phyloP scores from a whole-genome alignment of 306 rosid species.

The Vachellia pachyceras region DNA sequence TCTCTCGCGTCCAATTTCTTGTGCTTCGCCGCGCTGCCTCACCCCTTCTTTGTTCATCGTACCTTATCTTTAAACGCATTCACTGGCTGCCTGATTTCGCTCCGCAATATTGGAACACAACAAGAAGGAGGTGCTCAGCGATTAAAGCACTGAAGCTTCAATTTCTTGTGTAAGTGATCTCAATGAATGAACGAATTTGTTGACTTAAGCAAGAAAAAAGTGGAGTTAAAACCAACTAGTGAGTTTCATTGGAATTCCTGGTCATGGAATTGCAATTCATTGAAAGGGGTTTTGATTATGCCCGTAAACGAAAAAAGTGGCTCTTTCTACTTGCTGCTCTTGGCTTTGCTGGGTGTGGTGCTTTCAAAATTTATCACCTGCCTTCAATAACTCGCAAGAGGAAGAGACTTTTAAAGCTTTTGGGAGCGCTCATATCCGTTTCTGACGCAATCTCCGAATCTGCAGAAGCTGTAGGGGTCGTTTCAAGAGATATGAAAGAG shows the following conservation, averaged over 20 bases:
- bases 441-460: constrained; percentile 70
- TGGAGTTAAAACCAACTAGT: not conserved
- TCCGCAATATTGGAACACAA: no score
- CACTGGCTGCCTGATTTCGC: not conserved
- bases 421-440: constrained; percentile 57
- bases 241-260: constrained; percentile 30
- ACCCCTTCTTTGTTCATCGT: not conserved
- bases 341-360: constrained; percentile 65
- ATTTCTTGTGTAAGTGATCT: not conserved
- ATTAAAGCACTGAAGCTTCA: not conserved
- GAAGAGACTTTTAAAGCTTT: constrained; percentile 56
- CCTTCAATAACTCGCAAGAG: constrained; percentile 67
- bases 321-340: constrained; percentile 51
- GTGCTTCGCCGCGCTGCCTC: not conserved
- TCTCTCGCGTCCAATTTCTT: not conserved
- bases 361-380: constrained; percentile 56
- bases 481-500: constrained; percentile 70
- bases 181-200: not conserved
- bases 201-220: not conserved
- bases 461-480: constrained; percentile 64
- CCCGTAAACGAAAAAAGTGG: constrained; percentile 66
- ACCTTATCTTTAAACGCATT: not conserved
- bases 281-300: constrained; percentile 48
- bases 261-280: constrained; percentile 60
- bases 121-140: not conserved